These are phyloP conservation scores for button mushroom (Agaricus bisporus) DNA, from an alignment of 768 basidiomycete species.

Conservation along the genomic window DNA sequence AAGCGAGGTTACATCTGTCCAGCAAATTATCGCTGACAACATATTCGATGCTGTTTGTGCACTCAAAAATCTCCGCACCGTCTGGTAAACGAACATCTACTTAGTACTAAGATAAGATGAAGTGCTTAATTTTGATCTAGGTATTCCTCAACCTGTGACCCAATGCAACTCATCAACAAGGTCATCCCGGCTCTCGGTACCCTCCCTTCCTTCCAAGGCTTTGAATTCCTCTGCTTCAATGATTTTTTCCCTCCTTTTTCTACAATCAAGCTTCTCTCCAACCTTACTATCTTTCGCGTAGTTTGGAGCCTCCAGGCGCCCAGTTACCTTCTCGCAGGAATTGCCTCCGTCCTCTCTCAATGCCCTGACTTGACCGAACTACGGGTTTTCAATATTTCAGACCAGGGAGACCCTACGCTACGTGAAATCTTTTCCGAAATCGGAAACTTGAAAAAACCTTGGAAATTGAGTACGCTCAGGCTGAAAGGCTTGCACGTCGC, in stretches of 20 bases:
- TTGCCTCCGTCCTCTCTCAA: not conserved
- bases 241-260: not conserved
- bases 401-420: not conserved
- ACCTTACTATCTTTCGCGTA: not conserved
- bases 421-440: not conserved
- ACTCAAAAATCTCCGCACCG: not conserved
- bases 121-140: not conserved
- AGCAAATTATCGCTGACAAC: not conserved
- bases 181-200: not conserved
- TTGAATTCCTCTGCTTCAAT: not conserved
- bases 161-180: not conserved
- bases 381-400: not conserved
- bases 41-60: not conserved
- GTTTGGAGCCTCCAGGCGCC: not conserved
- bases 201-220: not conserved
- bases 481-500: not conserved
- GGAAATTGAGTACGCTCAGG: not conserved
- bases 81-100: not conserved
- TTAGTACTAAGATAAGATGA: too few relatives aligned
- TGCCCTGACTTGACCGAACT: not conserved
- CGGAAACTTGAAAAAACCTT: not conserved
- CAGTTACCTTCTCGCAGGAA: not conserved
- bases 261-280: not conserved
- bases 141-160: not conserved
- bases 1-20: too few relatives aligned